Evolutionary conservation across 345 rosid species (phyloP), one percentile per base, ranked within the genome.

Genomic region (Syzygium grande): DNA sequence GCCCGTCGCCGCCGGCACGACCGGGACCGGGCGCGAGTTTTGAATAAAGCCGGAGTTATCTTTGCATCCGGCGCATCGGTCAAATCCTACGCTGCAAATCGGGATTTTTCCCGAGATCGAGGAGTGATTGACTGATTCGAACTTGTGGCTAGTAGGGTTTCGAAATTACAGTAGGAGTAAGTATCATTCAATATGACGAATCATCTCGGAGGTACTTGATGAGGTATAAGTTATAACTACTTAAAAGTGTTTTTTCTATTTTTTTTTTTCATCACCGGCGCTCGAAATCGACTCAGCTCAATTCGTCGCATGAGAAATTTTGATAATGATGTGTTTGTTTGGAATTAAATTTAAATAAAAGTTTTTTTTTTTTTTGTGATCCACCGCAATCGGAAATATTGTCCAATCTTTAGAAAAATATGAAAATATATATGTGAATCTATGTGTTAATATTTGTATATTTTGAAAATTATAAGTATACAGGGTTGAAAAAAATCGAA

Each of bases 1-100:
- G 17, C 12, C 1, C 0, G 1, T 56, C 13, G 22, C 25, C 61
- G 11, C 10, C 0, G 4, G 0, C 68, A 27, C 16, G 16, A 59
- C 30, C 27, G n/a, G n/a, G n/a, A 59, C 27, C 2, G 2, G 1
- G 25, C 5, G 30, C 30, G 27, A 59, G 68, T 59, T 59, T 27
- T 27, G 68, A 27, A 27, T 12, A 5, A 59, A 59, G 30, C 7
- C 4, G 1, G n/a, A 25, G 30, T 11, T 12, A 59, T 59, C 65
- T 59, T 25, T 25, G 12, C 68, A 27, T 15, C 30, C 2, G n/a
- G 7, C 7, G n/a, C 68, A 27, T 59, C 2, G 2, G 17, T 27
- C 30, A 27, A 59, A 27, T n/a, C 68, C 68, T 27, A 27, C 16
- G 5, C 6, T 0, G 6, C 16, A 27, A 59, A 27, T 11, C 3